phyloP scores from a whole-genome alignment of 169 alveolate genomes.

The Fabrea salina region DNA sequence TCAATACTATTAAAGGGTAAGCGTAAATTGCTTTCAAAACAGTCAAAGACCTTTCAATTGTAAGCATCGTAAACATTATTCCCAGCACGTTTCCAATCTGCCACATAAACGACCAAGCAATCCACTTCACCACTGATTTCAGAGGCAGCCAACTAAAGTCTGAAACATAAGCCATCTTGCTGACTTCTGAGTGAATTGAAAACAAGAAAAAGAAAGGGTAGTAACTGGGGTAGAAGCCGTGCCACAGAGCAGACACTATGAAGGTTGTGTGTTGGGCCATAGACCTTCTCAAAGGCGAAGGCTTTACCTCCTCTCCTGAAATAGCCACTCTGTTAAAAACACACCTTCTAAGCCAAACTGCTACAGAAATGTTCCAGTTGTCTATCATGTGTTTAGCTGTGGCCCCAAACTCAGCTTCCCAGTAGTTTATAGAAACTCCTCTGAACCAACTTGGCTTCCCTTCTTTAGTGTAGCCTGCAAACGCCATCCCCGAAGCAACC shows the following conservation, averaged over 20 bases:
- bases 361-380: conserved; percentile 2
- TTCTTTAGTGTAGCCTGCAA: background rate
- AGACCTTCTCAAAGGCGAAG: background rate
- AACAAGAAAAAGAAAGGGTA: conserved; percentile 41
- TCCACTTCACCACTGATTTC: conserved; percentile 19
- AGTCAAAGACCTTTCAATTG: background rate
- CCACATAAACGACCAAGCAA: conserved; percentile 21
- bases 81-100: conserved; percentile 6
- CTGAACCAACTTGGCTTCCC: background rate
- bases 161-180: conserved; percentile 18
- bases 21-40: background rate
- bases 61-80: conserved; percentile 28
- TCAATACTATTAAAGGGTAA: background rate
- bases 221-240: conserved; percentile 56
- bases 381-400: conserved; percentile 26
- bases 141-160: background rate
- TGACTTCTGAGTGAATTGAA: conserved; percentile 6
- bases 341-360: conserved; percentile 18
- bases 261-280: conserved; percentile 18
- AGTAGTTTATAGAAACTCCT: conserved; percentile 1
- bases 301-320: background rate
- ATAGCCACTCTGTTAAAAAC: background rate
- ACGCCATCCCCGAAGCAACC: conserved; percentile 14
- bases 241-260: conserved; percentile 57
- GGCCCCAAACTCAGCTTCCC: conserved; percentile 9